phyloP scores from a whole-genome alignment of 176 grass and related monocot species.

The Ampelocalamus luodianensis region DNA sequence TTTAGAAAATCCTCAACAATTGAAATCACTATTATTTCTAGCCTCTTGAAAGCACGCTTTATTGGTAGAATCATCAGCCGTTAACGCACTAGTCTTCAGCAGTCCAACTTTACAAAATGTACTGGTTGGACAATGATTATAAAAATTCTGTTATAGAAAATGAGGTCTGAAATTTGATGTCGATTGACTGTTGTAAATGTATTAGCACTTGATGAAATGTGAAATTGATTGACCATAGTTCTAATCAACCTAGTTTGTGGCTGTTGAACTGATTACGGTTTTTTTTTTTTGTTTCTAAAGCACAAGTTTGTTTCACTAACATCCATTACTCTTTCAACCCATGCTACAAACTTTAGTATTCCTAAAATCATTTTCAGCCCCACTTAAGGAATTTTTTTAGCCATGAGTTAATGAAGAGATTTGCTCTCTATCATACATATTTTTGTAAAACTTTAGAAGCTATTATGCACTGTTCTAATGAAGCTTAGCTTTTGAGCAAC shows the following conservation, averaged over 20 bases:
- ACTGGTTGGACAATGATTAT: not conserved
- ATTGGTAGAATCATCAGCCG: not conserved
- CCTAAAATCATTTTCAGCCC: not conserved
- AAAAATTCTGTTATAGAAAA: not conserved
- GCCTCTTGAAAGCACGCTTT: not conserved
- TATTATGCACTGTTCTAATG: not conserved
- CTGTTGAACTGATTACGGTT: constrained; percentile 9
- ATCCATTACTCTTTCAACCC: not conserved
- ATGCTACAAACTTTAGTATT: not conserved
- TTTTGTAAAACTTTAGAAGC: not conserved
- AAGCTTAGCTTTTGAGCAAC: not conserved
- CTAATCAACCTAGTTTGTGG: constrained; percentile 1
- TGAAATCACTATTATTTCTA: constrained; percentile 17
- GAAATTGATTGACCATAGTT: not conserved
- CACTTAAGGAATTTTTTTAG: not conserved
- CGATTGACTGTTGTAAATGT: not conserved
- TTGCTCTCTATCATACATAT: not conserved
- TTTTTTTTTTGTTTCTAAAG: constrained; percentile 13
- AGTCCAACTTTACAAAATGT: not conserved
- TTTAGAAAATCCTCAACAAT: not conserved
- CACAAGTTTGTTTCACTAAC: not conserved
- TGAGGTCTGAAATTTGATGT: not conserved
- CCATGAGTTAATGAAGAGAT: not conserved
- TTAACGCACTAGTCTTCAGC: not conserved
- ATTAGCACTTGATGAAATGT: not conserved